Evolutionary conservation across 1,139 yeast genomes (phyloP).

Genomic region (Wickerhamiella infanticola): DNA sequence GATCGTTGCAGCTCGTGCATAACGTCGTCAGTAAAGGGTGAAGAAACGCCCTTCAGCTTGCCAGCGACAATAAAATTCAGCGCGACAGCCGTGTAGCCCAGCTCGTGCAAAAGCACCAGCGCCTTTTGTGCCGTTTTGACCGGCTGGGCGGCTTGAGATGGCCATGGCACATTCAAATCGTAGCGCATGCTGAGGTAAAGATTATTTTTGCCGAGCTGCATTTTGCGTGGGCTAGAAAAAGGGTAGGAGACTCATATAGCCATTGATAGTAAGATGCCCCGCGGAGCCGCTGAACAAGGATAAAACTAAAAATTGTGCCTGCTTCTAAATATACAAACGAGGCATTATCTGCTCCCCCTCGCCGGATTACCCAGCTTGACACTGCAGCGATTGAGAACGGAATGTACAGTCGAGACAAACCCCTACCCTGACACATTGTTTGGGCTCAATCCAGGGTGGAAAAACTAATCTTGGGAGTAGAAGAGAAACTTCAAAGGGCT

Average conservation of each 20-base stretch:
- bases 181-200: conserved; percentile 28
- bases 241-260: too few species aligned
- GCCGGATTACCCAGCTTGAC: too few species aligned
- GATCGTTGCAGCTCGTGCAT: conserved; percentile 16
- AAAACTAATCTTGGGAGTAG: neutral
- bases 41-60: conserved; percentile 25
- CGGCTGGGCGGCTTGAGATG: conserved; percentile 22
- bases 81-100: conserved; percentile 65
- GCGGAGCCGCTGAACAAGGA: too few species aligned
- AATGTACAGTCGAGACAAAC: neutral
- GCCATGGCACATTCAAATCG: conserved; percentile 79
- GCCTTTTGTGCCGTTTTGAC: conserved; percentile 7
- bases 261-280: too few species aligned
- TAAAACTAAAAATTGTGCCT: too few species aligned
- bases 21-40: conserved; percentile 9
- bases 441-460: too few species aligned
- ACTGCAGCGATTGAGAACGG: neutral
- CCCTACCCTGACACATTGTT: too few species aligned
- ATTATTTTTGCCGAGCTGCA: too few species aligned
- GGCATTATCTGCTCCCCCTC: too few species aligned
- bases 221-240: too few species aligned
- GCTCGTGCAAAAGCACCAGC: conserved; percentile 17
- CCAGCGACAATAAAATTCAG: conserved; percentile 49
- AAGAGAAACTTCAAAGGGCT: neutral
- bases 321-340: too few species aligned